These are phyloP conservation scores for Rutstroemia sp. DNA, from an alignment of 2,329 filamentous ascomycete genomes.

Conservation along the genomic window DNA sequence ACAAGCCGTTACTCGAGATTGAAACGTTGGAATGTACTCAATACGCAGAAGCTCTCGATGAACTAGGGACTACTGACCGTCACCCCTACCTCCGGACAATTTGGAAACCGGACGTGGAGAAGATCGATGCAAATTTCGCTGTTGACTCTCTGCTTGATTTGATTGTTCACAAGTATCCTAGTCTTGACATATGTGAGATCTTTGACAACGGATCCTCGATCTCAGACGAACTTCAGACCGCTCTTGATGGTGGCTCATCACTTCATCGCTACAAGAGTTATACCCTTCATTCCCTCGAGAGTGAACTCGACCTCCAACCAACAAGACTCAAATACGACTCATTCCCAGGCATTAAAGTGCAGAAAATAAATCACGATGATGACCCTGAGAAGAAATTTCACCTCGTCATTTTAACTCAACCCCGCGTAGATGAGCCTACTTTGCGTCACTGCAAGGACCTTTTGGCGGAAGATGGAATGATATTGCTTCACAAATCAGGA, in stretches of 20 bases:
- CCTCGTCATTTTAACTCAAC: background rate
- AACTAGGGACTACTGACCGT: background rate
- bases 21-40: background rate
- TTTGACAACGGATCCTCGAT: background rate
- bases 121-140: background rate
- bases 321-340: background rate
- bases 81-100: conserved; percentile 2
- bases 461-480: background rate
- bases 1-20: background rate
- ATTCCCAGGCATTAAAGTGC: background rate
- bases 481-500: background rate
- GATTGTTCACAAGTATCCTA: conserved; percentile 1
- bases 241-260: conserved; percentile 1
- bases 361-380: background rate
- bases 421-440: background rate
- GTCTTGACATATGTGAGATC: background rate
- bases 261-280: conserved; percentile 1
- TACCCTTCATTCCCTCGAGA: background rate
- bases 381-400: background rate
- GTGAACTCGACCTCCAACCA: background rate
- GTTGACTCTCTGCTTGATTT: background rate
- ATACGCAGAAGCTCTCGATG: background rate
- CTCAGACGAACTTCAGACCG: background rate
- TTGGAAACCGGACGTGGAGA: conserved; percentile 5
- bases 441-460: background rate